These are phyloP conservation scores for Beta corolliflora DNA, from an alignment of 179 eudicot species.

Conservation along the genomic window DNA sequence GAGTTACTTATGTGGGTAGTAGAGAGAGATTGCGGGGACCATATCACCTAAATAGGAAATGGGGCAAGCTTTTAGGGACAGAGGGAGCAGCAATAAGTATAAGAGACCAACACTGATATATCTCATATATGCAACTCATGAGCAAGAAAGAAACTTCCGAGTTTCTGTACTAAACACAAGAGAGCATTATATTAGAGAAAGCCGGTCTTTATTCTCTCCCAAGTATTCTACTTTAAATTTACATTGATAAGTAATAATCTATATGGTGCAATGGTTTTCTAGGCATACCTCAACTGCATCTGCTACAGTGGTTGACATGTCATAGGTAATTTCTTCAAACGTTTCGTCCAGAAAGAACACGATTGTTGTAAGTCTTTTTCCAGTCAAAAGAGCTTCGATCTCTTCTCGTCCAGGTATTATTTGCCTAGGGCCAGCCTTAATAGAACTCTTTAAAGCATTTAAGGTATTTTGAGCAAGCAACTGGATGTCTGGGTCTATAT, in stretches of 20 bases:
- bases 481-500: constrained; percentile 72
- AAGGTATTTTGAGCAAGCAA: constrained; percentile 78
- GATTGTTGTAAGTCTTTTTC: constrained; percentile 87
- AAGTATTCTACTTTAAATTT: background rate
- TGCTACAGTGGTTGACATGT: constrained; percentile 95
- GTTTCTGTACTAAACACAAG: background rate
- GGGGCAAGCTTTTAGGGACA: no score
- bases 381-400: constrained; percentile 87
- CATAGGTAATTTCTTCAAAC: constrained; percentile 94
- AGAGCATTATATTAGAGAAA: background rate
- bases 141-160: background rate
- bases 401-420: constrained; percentile 91
- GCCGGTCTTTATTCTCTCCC: background rate
- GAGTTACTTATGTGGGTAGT: no score
- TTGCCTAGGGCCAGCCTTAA: constrained; percentile 95
- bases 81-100: background rate
- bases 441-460: constrained; percentile 83
- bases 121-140: background rate
- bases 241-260: background rate
- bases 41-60: no score
- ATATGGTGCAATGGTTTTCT: background rate
- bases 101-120: background rate
- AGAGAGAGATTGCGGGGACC: no score
- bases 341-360: constrained; percentile 99
- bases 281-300: constrained; percentile 91